Conservation (phyloP, 148 eudicot genomes). For the Rhododendron henanense region DNA sequence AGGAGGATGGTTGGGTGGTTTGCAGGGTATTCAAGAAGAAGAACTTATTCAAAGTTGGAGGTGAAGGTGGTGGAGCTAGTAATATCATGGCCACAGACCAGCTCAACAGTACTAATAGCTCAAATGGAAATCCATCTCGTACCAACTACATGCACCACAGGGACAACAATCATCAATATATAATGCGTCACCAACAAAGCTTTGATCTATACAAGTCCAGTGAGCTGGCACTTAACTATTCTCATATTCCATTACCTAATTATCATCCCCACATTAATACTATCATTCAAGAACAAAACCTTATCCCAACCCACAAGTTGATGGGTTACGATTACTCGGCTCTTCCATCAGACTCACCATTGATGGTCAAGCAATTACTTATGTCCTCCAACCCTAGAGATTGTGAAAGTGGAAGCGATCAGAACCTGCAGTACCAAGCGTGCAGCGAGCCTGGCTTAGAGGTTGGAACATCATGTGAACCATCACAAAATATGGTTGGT, state of each 20-base stretch:
- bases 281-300: slow-evolving; percentile 33
- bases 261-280: neutral
- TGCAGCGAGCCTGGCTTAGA: slow-evolving; percentile 34
- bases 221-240: slow-evolving; percentile 51
- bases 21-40: slow-evolving; percentile 93
- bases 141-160: slow-evolving; percentile 26
- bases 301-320: slow-evolving; percentile 28
- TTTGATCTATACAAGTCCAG: slow-evolving; percentile 49
- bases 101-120: slow-evolving; percentile 21
- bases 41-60: slow-evolving; percentile 73
- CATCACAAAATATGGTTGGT: slow-evolving; percentile 16
- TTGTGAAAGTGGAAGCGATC: slow-evolving; percentile 33
- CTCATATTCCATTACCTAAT: slow-evolving; percentile 41
- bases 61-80: slow-evolving; percentile 28
- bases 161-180: slow-evolving; percentile 27
- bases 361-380: slow-evolving; percentile 35
- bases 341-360: slow-evolving; percentile 29
- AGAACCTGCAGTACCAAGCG: slow-evolving; percentile 31
- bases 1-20: slow-evolving; percentile 99
- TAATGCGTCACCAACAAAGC: slow-evolving; percentile 33
- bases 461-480: slow-evolving; percentile 24
- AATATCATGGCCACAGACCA: slow-evolving; percentile 32
- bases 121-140: slow-evolving; percentile 31
- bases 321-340: slow-evolving; percentile 32
- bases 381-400: slow-evolving; percentile 34